These are phyloP conservation scores for Geotrichum restrictum DNA, from an alignment of 1,139 yeast genomes.

Conservation along the genomic window DNA sequence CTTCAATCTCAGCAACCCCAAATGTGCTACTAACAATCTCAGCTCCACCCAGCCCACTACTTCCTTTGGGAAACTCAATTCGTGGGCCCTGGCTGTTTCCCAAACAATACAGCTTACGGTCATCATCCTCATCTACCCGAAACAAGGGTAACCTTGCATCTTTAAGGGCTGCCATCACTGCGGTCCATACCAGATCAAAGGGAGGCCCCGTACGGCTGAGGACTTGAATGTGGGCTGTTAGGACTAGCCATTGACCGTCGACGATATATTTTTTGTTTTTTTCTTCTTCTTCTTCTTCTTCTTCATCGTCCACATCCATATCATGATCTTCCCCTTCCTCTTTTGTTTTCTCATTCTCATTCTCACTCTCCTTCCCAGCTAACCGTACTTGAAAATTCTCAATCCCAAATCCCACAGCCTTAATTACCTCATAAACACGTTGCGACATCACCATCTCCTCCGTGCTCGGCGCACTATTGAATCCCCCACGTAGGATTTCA, in stretches of 20 bases:
- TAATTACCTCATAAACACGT: constrained; percentile 51
- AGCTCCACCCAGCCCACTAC: constrained; percentile 27
- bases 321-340: constrained; percentile 36
- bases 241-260: constrained; percentile 53
- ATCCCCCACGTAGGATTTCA: constrained; percentile 54
- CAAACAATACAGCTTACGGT: constrained; percentile 5
- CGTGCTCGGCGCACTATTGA: constrained; percentile 70
- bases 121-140: constrained; percentile 40
- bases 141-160: constrained; percentile 63
- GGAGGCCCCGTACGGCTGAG: constrained; percentile 79
- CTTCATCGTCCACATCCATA: constrained; percentile 22
- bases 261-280: constrained; percentile 10
- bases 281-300: constrained; percentile 15
- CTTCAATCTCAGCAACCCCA: constrained; percentile 53
- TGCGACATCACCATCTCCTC: constrained; percentile 86
- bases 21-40: constrained; percentile 50
- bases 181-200: constrained; percentile 71
- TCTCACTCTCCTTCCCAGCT: no score
- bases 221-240: constrained; percentile 72
- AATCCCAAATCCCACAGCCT: constrained; percentile 39
- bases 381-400: constrained; percentile 26
- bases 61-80: constrained; percentile 26
- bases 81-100: constrained; percentile 29
- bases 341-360: constrained; percentile 38
- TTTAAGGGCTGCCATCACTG: constrained; percentile 60